These are phyloP conservation scores for Sporobolomyces phaffii DNA, from an alignment of 768 basidiomycete genomes.

Conservation along the genomic window DNA sequence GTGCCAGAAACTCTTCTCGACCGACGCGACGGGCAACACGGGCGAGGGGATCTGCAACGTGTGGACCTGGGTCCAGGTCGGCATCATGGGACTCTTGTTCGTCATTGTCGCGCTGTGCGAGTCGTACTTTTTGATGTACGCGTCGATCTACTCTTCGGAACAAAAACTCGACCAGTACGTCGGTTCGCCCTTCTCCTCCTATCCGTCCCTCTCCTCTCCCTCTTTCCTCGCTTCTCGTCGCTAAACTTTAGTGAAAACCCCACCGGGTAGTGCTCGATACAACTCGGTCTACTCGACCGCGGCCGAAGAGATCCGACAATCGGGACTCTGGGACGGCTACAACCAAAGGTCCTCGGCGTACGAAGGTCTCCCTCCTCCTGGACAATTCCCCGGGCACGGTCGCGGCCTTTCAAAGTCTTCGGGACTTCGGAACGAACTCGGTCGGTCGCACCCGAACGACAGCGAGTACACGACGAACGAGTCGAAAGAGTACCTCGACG, in stretches of 20 bases:
- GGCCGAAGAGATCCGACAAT: constrained; percentile 34
- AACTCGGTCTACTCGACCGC: constrained; percentile 35
- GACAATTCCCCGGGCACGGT: constrained; percentile 1
- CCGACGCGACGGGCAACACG: constrained; percentile 30
- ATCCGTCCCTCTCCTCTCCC: neutral
- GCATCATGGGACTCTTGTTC: constrained; percentile 86
- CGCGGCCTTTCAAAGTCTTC: neutral
- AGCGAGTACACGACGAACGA: neutral
- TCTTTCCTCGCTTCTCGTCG: no score
- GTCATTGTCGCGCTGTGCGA: constrained; percentile 49
- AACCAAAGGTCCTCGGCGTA: neutral
- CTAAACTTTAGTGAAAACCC: no score
- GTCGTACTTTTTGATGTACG: constrained; percentile 35
- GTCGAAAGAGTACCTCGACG: neutral
- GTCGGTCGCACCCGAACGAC: no score
- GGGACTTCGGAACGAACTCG: constrained; percentile 28
- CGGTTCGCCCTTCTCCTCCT: neutral
- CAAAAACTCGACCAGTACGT: constrained; percentile 38
- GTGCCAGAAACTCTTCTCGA: constrained; percentile 51
- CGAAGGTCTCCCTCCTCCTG: neutral
- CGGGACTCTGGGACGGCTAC: constrained; percentile 31
- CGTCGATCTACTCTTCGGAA: constrained; percentile 36
- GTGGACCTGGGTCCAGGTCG: constrained; percentile 86
- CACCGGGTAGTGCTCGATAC: constrained; percentile 34
- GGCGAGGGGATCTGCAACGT: constrained; percentile 64